Evolutionary conservation across 331 rosid genomes (phyloP).

Genomic region (Acacia concinna): DNA sequence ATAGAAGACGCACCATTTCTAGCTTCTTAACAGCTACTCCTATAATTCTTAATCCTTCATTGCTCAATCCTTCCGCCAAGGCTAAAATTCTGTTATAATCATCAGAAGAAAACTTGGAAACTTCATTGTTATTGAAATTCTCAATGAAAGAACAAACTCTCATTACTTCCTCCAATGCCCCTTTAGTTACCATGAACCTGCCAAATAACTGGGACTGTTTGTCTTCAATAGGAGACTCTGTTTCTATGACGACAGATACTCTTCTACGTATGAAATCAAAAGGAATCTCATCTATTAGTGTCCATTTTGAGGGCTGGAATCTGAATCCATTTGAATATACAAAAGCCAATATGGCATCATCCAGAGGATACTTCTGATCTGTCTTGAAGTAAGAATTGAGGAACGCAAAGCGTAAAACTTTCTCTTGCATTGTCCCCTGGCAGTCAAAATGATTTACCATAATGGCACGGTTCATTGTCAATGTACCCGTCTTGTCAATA

Average conservation of each 20-base stretch:
- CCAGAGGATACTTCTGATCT: slow-evolving; percentile 87
- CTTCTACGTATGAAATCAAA: slow-evolving; percentile 83
- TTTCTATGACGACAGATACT: slow-evolving; percentile 73
- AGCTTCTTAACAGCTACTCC: slow-evolving; percentile 78
- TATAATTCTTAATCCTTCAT: slow-evolving; percentile 70
- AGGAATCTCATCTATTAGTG: slow-evolving; percentile 71
- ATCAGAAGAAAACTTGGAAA: slow-evolving; percentile 41
- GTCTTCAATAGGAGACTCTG: slow-evolving; percentile 33
- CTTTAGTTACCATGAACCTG: slow-evolving; percentile 70
- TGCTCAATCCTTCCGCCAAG: slow-evolving; percentile 65
- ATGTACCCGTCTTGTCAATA: slow-evolving; percentile 86
- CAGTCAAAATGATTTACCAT: slow-evolving; percentile 61
- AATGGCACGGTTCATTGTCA: slow-evolving; percentile 77
- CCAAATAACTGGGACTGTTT: slow-evolving; percentile 31
- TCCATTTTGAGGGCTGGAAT: slow-evolving; percentile 83
- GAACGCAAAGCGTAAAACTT: slow-evolving; percentile 70
- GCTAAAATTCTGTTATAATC: slow-evolving; percentile 51
- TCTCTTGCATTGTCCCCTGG: slow-evolving; percentile 53
- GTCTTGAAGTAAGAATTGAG: slow-evolving; percentile 78
- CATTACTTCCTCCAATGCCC: slow-evolving; percentile 80
- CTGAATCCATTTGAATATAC: slow-evolving; percentile 76
- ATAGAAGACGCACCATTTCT: slow-evolving; percentile 42
- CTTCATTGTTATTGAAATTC: slow-evolving; percentile 37
- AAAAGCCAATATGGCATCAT: slow-evolving; percentile 73
- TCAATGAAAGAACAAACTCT: slow-evolving; percentile 65